These are phyloP conservation scores for Calonectria leucothoes DNA, from an alignment of 2,329 filamentous ascomycete species.

Conservation along the genomic window DNA sequence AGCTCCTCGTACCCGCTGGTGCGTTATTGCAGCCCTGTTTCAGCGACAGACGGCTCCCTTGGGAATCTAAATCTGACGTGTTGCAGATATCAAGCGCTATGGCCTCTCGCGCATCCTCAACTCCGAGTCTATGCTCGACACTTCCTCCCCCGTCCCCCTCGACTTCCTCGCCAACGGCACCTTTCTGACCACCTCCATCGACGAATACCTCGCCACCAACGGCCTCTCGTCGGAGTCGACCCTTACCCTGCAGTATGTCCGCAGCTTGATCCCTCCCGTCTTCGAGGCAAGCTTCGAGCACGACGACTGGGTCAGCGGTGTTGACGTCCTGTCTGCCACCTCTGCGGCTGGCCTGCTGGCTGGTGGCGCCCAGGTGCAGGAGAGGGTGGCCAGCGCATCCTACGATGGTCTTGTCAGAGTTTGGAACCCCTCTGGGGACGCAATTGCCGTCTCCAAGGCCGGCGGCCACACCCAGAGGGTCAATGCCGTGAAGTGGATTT, in stretches of 20 bases:
- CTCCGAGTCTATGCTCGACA: constrained; percentile 77
- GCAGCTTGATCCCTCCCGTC: constrained; percentile 87
- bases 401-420: constrained; percentile 91
- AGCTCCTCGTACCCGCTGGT: constrained; percentile 73
- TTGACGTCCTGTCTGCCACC: constrained; percentile 81
- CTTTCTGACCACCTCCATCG: constrained; percentile 88
- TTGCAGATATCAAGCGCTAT: constrained; percentile 74
- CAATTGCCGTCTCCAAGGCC: constrained; percentile 80
- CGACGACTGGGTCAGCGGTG: constrained; percentile 93
- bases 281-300: constrained; percentile 95
- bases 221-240: constrained; percentile 91
- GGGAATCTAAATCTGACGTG: neutral
- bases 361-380: constrained; percentile 41
- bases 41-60: neutral
- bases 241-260: constrained; percentile 91
- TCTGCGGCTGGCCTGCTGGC: constrained; percentile 68
- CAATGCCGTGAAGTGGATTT: constrained; percentile 87
- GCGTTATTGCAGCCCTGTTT: constrained; percentile 20
- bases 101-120: constrained; percentile 77
- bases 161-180: constrained; percentile 97
- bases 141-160: constrained; percentile 77
- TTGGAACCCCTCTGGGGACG: constrained; percentile 90
- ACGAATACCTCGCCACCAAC: constrained; percentile 88
- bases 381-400: constrained; percentile 86
- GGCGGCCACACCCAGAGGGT: constrained; percentile 82